A percentile compares a stretch with the other conserved stretches of the same genome.
Conservation (phyloP, 306 rosid genomes). For the Pyrus bretschneideri region DNA sequence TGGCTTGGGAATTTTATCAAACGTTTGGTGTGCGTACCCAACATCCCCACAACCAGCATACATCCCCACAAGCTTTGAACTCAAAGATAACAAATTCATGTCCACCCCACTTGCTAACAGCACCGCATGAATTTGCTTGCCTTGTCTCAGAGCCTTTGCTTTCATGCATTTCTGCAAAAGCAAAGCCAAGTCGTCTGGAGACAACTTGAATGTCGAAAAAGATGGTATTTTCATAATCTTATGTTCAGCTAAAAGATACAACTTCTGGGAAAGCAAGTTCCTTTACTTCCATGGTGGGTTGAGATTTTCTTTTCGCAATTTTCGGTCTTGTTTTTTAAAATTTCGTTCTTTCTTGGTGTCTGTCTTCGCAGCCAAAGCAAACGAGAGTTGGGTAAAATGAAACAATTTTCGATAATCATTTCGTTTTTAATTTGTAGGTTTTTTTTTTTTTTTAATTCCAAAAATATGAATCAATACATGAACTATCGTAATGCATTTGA, state of each 20-base stretch:
- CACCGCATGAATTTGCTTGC: conserved; percentile 54
- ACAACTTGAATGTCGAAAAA: conserved; percentile 16
- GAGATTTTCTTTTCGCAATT: not conserved
- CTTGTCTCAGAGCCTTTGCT: conserved; percentile 43
- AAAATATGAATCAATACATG: too few relatives aligned
- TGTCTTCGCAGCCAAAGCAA: not conserved
- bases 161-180: conserved; percentile 56
- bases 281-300: too few relatives aligned
- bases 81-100: conserved; percentile 33
- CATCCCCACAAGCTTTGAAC: conserved; percentile 60
- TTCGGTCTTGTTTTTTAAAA: not conserved
- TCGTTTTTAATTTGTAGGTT: too few relatives aligned
- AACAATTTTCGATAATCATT: too few relatives aligned
- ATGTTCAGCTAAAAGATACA: too few relatives aligned
- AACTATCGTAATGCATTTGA: too few relatives aligned
- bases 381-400: not conserved
- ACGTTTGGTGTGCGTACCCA: conserved; percentile 30
- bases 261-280: too few relatives aligned
- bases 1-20: conserved; percentile 27
- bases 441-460: too few relatives aligned
- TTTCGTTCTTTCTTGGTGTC: not conserved
- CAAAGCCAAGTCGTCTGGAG: conserved; percentile 29
- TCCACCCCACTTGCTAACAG: conserved; percentile 40
- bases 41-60: conserved; percentile 51
- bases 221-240: conserved; percentile 16